Evolutionary conservation across 768 basidiomycete genomes (phyloP), one percentile per base, ranked within the genome.

Genomic region (Boletellus ananas): DNA sequence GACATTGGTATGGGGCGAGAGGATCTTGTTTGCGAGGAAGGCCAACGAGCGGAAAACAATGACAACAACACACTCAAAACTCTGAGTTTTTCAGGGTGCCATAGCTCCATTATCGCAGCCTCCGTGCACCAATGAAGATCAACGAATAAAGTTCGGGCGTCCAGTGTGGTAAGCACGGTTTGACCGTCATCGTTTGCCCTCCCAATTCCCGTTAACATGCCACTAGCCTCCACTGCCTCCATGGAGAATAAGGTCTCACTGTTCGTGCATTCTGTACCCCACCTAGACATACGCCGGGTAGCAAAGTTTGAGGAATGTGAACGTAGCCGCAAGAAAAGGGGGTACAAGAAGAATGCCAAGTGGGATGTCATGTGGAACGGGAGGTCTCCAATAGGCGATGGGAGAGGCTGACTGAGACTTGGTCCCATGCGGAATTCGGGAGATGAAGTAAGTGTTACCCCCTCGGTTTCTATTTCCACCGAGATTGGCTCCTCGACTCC

Each of bases 61-160:
- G 73, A 70, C 36, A 84, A 55, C 38, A 89, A 57, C 42, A 76
- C 72, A 17, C 74, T 72, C n/a, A 88, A 58, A 5, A 77, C 72
- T 34, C 74, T 71, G 50, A 87, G 66, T 31, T 80, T 80, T 36
- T 74, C 71, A 4, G 78, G 78, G 38, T 84, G 78, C 84, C 85
- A 89, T 6, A 90, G 67, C 58, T 90, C 82, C 43, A 85, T 51
- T 40, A 78, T 75, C n/a, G 86, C 64, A 8, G 75, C 76, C 55
- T 87, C 85, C 10, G 80, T 71, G 4, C 74, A 74, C 34, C 75
- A 65, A 47, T 75, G 73, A 17, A 82, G 58, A 40, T 81, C 74
- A 2, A 77, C 56, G 51, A 76, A 68, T 20, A 69, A 49, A 0
- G 83, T 77, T 4, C 66, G 65, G 25, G 70, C 52, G 49, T 78